A percentile compares a stretch with the other conserved stretches of the same genome.
phyloP scores from a whole-genome alignment of 129 eudicot genomes.

The Logfia minima region DNA sequence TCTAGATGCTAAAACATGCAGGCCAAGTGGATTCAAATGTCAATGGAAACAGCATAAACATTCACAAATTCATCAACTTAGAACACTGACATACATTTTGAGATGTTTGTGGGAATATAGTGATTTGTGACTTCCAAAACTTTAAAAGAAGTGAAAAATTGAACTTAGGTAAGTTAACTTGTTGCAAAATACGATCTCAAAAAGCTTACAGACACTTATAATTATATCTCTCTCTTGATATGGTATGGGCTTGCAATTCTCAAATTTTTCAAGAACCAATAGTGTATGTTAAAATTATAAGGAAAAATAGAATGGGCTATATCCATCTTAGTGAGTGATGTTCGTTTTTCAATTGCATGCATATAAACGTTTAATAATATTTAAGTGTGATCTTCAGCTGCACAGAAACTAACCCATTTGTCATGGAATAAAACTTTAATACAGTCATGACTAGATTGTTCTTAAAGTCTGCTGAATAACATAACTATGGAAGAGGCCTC shows the following conservation, averaged over 20 bases:
- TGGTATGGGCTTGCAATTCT: not conserved
- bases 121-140: not conserved
- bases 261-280: not conserved
- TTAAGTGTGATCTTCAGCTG: not conserved
- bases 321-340: not conserved
- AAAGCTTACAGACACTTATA: not conserved
- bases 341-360: not conserved
- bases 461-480: not conserved
- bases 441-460: not conserved
- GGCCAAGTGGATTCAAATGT: not conserved
- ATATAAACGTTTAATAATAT: not conserved
- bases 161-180: not conserved
- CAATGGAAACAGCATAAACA: not conserved
- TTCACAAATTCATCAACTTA: not conserved
- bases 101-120: not conserved
- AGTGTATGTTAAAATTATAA: not conserved
- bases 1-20: slow-evolving; percentile 1
- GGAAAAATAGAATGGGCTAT: not conserved
- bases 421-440: not conserved
- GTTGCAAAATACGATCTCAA: not conserved
- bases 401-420: not conserved
- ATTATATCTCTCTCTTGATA: not conserved
- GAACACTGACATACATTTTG: not conserved
- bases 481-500: slow-evolving; percentile 3
- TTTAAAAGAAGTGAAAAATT: not conserved